Conservation (phyloP, 768 basidiomycete genomes). For the Boletales sp. region DNA sequence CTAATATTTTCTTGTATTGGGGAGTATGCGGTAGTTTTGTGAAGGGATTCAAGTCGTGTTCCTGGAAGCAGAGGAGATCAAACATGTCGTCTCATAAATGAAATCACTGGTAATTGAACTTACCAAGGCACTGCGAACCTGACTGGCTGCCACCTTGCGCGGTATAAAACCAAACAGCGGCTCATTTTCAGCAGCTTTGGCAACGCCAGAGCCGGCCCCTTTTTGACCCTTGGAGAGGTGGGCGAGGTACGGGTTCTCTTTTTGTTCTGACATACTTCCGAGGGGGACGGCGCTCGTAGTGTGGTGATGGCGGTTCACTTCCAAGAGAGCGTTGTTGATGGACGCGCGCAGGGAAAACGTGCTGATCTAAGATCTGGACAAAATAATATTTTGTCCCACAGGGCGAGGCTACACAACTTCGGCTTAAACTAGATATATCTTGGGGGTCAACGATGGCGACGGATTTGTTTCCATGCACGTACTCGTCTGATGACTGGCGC, state of each 20-base stretch:
- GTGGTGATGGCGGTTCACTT: too few relatives aligned
- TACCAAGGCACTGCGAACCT: conserved; percentile 72
- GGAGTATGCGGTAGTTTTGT: conserved; percentile 73
- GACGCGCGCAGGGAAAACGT: too few relatives aligned
- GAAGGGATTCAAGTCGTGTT: conserved; percentile 83
- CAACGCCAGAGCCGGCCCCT: conserved; percentile 4
- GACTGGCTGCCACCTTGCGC: conserved; percentile 58
- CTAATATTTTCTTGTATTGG: conserved; percentile 84
- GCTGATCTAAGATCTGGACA: too few relatives aligned
- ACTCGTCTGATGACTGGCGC: too few relatives aligned
- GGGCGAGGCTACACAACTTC: too few relatives aligned
- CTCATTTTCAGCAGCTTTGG: conserved; percentile 36
- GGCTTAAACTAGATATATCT: too few relatives aligned
- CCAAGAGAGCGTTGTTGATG: too few relatives aligned
- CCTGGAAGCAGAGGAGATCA: conserved; percentile 38
- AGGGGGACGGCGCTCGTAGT: too few relatives aligned
- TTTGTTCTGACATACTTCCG: conserved; percentile 10
- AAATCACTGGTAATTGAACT: conserved; percentile 18
- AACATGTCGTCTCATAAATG: not conserved
- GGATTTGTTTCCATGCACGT: too few relatives aligned
- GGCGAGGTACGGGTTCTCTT: conserved; percentile 55
- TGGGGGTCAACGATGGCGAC: too few relatives aligned
- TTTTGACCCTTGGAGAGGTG: conserved; percentile 37
- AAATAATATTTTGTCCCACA: too few relatives aligned
- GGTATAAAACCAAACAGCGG: conserved; percentile 76